A percentile compares a stretch with the other conserved stretches of the same genome.
These are phyloP conservation scores for Claviceps maximensis DNA, from an alignment of 2,329 filamentous ascomycete genomes.

Conservation along the genomic window DNA sequence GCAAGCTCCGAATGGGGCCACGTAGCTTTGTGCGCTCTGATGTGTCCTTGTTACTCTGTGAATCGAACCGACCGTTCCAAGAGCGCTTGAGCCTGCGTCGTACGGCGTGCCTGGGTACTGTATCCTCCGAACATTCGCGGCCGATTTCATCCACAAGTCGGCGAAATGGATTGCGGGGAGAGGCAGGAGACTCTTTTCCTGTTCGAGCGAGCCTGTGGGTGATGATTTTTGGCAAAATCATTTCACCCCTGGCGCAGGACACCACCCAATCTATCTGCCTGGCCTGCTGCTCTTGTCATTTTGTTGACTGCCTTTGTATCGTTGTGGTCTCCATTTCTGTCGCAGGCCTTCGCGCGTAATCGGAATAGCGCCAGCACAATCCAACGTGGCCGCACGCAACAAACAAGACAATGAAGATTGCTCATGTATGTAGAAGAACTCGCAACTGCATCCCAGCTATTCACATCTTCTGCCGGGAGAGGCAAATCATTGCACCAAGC, in stretches of 20 bases:
- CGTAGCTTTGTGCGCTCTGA: conserved; percentile 2
- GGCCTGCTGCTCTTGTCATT: background rate
- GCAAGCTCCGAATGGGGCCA: conserved; percentile 7
- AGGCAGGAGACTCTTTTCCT: background rate
- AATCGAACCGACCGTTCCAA: background rate
- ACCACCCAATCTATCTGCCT: background rate
- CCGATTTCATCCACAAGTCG: background rate
- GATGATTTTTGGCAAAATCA: background rate
- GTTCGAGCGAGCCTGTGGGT: background rate
- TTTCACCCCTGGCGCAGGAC: conserved; percentile 3
- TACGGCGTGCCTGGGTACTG: background rate
- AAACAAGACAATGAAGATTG: background rate
- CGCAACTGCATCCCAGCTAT: background rate
- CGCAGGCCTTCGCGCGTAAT: background rate
- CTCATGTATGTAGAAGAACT: background rate
- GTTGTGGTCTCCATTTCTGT: background rate
- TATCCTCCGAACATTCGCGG: background rate
- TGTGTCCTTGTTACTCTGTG: conserved; percentile 1
- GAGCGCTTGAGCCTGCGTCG: background rate
- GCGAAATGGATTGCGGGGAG: background rate
- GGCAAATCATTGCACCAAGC: background rate
- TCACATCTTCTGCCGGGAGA: background rate
- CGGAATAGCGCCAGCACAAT: background rate
- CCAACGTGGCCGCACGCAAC: background rate
- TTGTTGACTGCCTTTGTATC: background rate